Base-by-base conservation (phyloP, 2,329 filamentous ascomycete species). In the Metarhizium guizhouense region DNA sequence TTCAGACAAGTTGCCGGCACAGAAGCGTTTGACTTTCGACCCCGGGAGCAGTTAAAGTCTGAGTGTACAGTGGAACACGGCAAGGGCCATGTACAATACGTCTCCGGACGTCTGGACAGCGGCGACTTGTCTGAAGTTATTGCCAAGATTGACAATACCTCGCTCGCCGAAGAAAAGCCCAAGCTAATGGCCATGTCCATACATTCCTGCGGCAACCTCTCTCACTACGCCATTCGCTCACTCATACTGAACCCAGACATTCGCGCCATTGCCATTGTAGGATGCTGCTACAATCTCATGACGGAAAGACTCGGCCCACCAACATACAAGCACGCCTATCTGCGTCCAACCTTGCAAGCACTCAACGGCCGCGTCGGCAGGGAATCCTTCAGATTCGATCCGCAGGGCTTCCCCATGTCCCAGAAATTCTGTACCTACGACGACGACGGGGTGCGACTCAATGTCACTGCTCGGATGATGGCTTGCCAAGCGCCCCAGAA, bases 401-500 rank as follows among this genome's bases (percentile, higher is more conserved):
- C 90, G 0, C 86, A 96, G 59, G 94, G 94, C 4, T 99, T 96
- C 64, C 94, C 94, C 0, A 94, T 99, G 87, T 95, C 89, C 57
- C 76, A 85, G 48, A 80, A 79, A 14, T 76, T 96, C 51, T 78
- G 66, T 70, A 82, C 69, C 3, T 81, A 86, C 62, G 70, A 75
- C 20, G 74, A 72, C 16, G 75, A 77, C 8, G 90, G 91, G 2
- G 78, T 97, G 50, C 82, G 89, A 29, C 78, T 97, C 56, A 97
- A 99, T 70, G 96, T 97, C 67, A 99, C 94, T 4, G 91, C 94
- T 1, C 84, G 94, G 48, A 96, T 96, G 87, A 96, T 97, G 93
- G 93, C 93, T 3, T 92, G 95, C 52, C 94, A 99, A 73, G 94
- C 94, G 7, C 92, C 94, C 1, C 79, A 85, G 57, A 99, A 99